Base-by-base conservation (phyloP, 106 monocot genomes). In the Narthecium ossifragum region DNA sequence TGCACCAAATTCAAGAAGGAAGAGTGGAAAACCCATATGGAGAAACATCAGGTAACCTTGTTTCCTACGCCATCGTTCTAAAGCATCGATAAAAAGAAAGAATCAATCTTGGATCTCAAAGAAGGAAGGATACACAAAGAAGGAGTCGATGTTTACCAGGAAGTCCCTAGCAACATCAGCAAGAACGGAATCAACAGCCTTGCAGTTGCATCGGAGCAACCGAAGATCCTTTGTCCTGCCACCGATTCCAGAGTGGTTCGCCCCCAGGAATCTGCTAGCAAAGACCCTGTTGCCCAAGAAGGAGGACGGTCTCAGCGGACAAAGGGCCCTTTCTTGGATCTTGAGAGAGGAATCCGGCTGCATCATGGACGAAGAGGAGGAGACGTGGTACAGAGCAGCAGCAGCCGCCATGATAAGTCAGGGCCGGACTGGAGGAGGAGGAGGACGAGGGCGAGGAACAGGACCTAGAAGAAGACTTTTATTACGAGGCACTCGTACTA, bases 91-190 rank as follows among this genome's bases (percentile, higher is more conserved):
- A 43, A 18, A 17, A 18, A 43, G 12, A 43, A 4, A 43, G 43
- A 43, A 18, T n/a, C n/a, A n/a, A n/a, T n/a, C n/a, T n/a, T n/a
- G n/a, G n/a, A n/a, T n/a, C n/a, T 43, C 17, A 43, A 18, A 39
- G 39, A 39, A 39, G 15, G 9, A 39, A 1, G 15, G 12, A 39
- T 15, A 39, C 3, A 39, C 12, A 47, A 20, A n/a, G 1, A 14
- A 20, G 40, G 22, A 30, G 43, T 37, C 12, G 21, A 10, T 23
- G 0, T 22, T 58, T 68, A 68, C 68, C 58, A 58, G 6, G 27
- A 58, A 34, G 0, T 68, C 57, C 34, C 59, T 57, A 12, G 57
- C 34, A 34, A 50, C 68, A 34, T 68, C 58, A 32, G 68, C 33
- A 26, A 59, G n/a, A 49, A 68, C 48, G 20, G 68, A 68, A 33